phyloP scores from a whole-genome alignment of 257 asterid species.

The Parsonsia alboflavescens region DNA sequence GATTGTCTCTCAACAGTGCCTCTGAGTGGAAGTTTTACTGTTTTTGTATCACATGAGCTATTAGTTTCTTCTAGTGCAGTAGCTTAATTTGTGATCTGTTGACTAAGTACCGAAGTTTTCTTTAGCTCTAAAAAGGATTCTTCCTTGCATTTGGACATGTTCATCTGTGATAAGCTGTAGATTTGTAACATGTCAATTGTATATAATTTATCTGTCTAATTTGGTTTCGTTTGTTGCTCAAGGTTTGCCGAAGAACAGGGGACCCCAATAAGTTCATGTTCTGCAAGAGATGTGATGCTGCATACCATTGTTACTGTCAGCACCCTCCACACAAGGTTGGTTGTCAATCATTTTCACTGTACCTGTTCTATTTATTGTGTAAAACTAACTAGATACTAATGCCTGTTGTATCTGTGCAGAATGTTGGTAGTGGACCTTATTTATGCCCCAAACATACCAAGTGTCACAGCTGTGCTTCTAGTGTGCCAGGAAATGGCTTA shows the following conservation, averaged over 20 bases:
- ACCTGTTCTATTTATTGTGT: background rate
- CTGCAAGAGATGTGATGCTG: conserved; percentile 97
- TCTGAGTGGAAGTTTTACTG: background rate
- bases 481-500: conserved; percentile 92
- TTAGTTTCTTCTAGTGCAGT: background rate
- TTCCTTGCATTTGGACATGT: background rate
- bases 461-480: conserved; percentile 92
- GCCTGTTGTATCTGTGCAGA: conserved; percentile 43
- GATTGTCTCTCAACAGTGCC: background rate
- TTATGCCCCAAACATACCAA: conserved; percentile 91
- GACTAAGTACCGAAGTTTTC: background rate
- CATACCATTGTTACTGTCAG: conserved; percentile 89
- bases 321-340: conserved; percentile 98
- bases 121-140: background rate
- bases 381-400: conserved; percentile 14
- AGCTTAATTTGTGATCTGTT: background rate
- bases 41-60: background rate
- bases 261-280: conserved; percentile 91
- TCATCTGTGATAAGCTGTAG: background rate
- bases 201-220: background rate
- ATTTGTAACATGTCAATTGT: background rate
- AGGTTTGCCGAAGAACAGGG: conserved; percentile 91
- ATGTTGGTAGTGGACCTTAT: conserved; percentile 87
- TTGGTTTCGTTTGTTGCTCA: conserved; percentile 17
- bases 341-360: conserved; percentile 1